These are phyloP conservation scores for Ochromonas danica DNA, from an alignment of 108 stramenopile genomes.

Conservation along the genomic window DNA sequence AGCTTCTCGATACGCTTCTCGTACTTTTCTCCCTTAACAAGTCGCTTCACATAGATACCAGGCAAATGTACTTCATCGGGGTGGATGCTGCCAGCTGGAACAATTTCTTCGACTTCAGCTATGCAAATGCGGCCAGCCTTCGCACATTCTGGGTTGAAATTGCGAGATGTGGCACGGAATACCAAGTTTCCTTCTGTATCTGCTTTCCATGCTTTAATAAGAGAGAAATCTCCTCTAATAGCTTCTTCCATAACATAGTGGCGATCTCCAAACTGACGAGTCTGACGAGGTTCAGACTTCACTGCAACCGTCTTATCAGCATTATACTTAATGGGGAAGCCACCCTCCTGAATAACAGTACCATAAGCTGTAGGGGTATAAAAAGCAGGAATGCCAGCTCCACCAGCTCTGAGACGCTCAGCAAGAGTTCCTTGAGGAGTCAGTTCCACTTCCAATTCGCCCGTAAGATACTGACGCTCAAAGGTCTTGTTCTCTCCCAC, in stretches of 20 bases:
- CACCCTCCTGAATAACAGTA: constrained; percentile 80
- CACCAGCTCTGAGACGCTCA: constrained; percentile 73
- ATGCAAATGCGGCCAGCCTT: constrained; percentile 77
- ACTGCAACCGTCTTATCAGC: constrained; percentile 63
- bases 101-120: constrained; percentile 84
- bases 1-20: constrained; percentile 85
- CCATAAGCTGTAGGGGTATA: constrained; percentile 85
- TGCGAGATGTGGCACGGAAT: constrained; percentile 77
- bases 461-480: constrained; percentile 76
- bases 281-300: constrained; percentile 58
- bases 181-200: constrained; percentile 88
- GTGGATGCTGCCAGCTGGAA: constrained; percentile 72
- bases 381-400: constrained; percentile 83
- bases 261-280: constrained; percentile 63
- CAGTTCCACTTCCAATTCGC: constrained; percentile 67
- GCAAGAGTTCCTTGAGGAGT: constrained; percentile 70
- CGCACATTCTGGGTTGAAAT: constrained; percentile 85
- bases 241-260: constrained; percentile 86
- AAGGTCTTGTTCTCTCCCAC: constrained; percentile 87
- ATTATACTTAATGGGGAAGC: constrained; percentile 79
- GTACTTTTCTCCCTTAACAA: constrained; percentile 69
- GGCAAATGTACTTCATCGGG: constrained; percentile 84
- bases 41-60: constrained; percentile 79
- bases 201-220: constrained; percentile 81
- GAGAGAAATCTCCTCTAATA: constrained; percentile 67